phyloP scores from a whole-genome alignment of 2,329 filamentous ascomycete genomes.

The Pseudovirgaria hyperparasitica region DNA sequence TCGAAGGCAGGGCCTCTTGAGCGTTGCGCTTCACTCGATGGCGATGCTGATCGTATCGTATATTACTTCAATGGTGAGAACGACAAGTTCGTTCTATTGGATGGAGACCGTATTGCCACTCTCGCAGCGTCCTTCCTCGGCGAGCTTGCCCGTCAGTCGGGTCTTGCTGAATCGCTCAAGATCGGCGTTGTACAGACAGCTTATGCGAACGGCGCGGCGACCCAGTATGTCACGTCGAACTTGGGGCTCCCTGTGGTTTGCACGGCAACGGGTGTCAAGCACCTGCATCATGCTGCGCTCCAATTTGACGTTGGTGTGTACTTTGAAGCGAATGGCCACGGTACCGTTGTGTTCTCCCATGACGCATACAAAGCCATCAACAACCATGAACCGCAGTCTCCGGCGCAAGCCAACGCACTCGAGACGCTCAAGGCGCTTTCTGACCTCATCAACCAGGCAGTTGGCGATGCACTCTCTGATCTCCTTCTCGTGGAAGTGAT shows the following conservation, averaged over 20 bases:
- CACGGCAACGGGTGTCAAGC: constrained; percentile 93
- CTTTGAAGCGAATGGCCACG: constrained; percentile 97
- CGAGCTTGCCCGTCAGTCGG: constrained; percentile 70
- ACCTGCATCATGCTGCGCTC: constrained; percentile 91
- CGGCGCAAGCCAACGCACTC: constrained; percentile 80
- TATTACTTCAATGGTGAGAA: constrained; percentile 86
- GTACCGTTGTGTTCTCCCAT: constrained; percentile 86
- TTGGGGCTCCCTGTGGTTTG: constrained; percentile 82
- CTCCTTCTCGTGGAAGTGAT: constrained; percentile 94
- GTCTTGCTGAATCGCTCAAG: constrained; percentile 66
- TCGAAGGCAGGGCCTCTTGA: constrained; percentile 66
- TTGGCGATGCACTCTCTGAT: constrained; percentile 91
- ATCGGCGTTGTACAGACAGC: constrained; percentile 95
- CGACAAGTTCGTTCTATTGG: constrained; percentile 78
- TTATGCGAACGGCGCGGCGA: constrained; percentile 93
- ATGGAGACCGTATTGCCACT: constrained; percentile 93
- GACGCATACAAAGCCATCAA: constrained; percentile 68
- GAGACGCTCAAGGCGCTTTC: constrained; percentile 72
- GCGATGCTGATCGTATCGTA: constrained; percentile 88
- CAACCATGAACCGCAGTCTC: constrained; percentile 72
- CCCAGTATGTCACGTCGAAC: constrained; percentile 78
- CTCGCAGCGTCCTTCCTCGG: constrained; percentile 88
- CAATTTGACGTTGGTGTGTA: constrained; percentile 95
- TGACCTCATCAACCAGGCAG: constrained; percentile 95
- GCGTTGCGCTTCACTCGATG: constrained; percentile 83